Evolutionary conservation across 805 yeast species (phyloP).

Genomic region (Yamadazyma sp.): DNA sequence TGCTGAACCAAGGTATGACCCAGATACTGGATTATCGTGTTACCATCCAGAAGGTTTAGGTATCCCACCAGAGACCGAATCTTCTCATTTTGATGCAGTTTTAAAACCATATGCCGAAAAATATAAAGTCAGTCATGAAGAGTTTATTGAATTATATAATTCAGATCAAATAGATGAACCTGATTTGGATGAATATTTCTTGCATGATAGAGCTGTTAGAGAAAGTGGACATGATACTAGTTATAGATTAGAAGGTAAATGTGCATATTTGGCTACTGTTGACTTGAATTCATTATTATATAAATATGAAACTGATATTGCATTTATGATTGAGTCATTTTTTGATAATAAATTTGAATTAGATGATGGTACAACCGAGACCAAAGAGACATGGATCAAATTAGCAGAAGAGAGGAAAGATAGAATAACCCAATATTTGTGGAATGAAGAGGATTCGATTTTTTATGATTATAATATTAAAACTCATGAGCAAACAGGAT

Average conservation of each 20-base stretch:
- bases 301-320: slow-evolving; percentile 88
- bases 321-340: slow-evolving; percentile 51
- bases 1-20: slow-evolving; percentile 68
- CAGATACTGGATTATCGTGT: slow-evolving; percentile 73
- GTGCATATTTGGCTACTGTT: slow-evolving; percentile 87
- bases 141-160: slow-evolving; percentile 64
- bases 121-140: slow-evolving; percentile 54
- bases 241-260: slow-evolving; percentile 82
- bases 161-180: slow-evolving; percentile 66
- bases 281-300: slow-evolving; percentile 83
- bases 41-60: slow-evolving; percentile 90
- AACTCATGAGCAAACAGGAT: slow-evolving; percentile 50
- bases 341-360: slow-evolving; percentile 48
- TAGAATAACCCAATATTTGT: slow-evolving; percentile 63
- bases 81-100: slow-evolving; percentile 77
- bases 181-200: slow-evolving; percentile 78
- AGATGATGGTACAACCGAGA: slow-evolving; percentile 26
- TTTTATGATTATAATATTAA: slow-evolving; percentile 82
- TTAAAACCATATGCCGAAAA: slow-evolving; percentile 67
- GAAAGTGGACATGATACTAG: slow-evolving; percentile 97
- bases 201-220: slow-evolving; percentile 92
- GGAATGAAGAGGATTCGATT: slow-evolving; percentile 79
- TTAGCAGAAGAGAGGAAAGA: slow-evolving; percentile 53
- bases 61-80: slow-evolving; percentile 96
- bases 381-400: slow-evolving; percentile 58